Percentiles rank a stretch among this genome's conserved stretches.
phyloP scores from a whole-genome alignment of 345 rosid genomes.

The Ceriops tagal region DNA sequence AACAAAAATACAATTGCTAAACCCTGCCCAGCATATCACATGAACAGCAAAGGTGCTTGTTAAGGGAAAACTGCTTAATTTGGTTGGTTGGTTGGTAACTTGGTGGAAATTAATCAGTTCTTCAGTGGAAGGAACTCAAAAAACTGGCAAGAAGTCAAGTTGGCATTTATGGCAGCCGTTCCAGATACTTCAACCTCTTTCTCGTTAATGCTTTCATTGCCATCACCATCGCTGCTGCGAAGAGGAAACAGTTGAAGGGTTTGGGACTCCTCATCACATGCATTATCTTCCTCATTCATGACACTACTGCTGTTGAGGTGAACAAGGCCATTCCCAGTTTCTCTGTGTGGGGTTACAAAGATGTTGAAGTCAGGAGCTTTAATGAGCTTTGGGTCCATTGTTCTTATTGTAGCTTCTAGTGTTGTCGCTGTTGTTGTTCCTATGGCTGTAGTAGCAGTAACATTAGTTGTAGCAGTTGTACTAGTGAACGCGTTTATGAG shows the following conservation, averaged over 20 bases:
- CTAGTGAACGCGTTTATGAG: constrained; percentile 33
- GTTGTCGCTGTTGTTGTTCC: background rate
- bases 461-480: constrained; percentile 11
- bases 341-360: constrained; percentile 24
- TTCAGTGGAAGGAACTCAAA: constrained; percentile 84
- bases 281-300: constrained; percentile 14
- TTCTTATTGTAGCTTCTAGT: constrained; percentile 18
- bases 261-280: constrained; percentile 37
- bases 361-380: constrained; percentile 29
- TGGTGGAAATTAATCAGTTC: constrained; percentile 28
- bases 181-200: constrained; percentile 29
- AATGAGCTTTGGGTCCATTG: constrained; percentile 34
- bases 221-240: constrained; percentile 28
- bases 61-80: background rate
- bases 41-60: constrained; percentile 12
- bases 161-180: constrained; percentile 21
- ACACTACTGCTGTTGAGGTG: background rate
- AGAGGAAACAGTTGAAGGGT: constrained; percentile 76
- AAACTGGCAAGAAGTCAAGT: constrained; percentile 41
- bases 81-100: background rate
- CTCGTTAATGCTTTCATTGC: constrained; percentile 20
- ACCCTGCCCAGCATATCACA: constrained; percentile 21
- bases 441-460: background rate
- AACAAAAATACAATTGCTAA: constrained; percentile 32
- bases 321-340: background rate